Evolutionary conservation across 2,329 filamentous ascomycete genomes (phyloP).

Genomic region (Didymosphaeria variabile): DNA sequence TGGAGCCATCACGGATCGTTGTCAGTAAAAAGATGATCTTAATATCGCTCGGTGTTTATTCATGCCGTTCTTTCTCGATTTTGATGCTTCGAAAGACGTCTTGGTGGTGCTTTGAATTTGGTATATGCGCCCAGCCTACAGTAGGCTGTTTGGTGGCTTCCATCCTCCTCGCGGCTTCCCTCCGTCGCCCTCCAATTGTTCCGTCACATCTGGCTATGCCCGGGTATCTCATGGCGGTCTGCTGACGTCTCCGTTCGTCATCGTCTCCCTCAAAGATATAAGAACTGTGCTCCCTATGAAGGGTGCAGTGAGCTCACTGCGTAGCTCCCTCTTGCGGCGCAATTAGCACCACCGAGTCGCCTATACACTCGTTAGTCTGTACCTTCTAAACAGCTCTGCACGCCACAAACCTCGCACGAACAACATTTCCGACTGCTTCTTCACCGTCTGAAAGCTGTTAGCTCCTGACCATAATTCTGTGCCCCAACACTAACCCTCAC

Average conservation of each 20-base stretch:
- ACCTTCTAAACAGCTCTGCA: not conserved
- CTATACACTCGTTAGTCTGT: constrained; percentile 35
- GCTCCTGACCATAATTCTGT: constrained; percentile 1
- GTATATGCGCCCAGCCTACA: not conserved
- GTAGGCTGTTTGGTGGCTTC: not conserved
- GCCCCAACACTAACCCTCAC: constrained; percentile 28
- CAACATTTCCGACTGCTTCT: constrained; percentile 98
- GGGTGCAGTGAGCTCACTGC: constrained; percentile 29
- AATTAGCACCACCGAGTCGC: constrained; percentile 62
- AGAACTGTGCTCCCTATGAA: constrained; percentile 19
- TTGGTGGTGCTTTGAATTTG: not conserved
- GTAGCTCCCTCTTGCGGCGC: constrained; percentile 49
- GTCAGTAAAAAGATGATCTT: not conserved
- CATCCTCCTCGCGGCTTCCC: not conserved
- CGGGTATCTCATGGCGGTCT: constrained; percentile 35
- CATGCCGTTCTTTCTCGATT: not conserved
- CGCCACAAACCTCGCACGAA: constrained; percentile 83
- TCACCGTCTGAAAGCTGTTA: constrained; percentile 72
- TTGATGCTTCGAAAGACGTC: not conserved
- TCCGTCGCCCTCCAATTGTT: not conserved
- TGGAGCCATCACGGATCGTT: too few species aligned
- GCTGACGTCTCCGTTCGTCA: constrained; percentile 7
- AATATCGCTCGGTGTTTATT: not conserved
- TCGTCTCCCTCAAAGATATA: constrained; percentile 11
- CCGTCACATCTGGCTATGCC: not conserved